phyloP scores from a whole-genome alignment of 306 rosid species.

The Corylus heterophylla region DNA sequence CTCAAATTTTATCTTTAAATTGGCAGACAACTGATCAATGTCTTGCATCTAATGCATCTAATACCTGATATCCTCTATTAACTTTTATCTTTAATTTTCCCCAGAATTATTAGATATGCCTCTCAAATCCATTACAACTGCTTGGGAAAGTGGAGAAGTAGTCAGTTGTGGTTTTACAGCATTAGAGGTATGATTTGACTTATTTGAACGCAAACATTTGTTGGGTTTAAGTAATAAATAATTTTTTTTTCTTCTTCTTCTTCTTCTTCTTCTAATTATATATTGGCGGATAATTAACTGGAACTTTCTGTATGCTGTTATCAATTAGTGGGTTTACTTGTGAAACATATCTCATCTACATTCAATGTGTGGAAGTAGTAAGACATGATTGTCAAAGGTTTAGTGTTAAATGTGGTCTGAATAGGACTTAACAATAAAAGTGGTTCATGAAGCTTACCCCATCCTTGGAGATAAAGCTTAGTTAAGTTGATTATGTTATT shows the following conservation, averaged over 20 bases:
- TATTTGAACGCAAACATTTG: conserved; percentile 12
- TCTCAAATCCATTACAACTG: conserved; percentile 68
- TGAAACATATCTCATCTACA: not conserved
- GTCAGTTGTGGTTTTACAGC: conserved; percentile 54
- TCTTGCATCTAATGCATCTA: conserved; percentile 20
- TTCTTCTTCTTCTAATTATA: not conserved
- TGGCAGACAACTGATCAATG: conserved; percentile 6
- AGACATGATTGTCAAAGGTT: not conserved
- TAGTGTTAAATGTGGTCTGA: not conserved
- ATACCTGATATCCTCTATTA: conserved; percentile 9
- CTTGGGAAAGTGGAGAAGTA: conserved; percentile 82
- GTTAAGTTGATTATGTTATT: not conserved
- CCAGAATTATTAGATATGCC: conserved; percentile 91
- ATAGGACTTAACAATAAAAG: not conserved
- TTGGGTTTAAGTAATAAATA: not conserved
- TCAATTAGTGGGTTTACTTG: not conserved
- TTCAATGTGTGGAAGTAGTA: not conserved
- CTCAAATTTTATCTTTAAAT: conserved; percentile 14
- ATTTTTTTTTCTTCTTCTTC: not conserved
- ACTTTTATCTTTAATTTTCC: conserved; percentile 11
- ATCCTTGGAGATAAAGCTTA: not conserved
- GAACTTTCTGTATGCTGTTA: not conserved
- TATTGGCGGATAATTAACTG: not conserved
- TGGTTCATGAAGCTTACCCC: not conserved
- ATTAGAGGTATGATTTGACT: conserved; percentile 61